Evolutionary conservation across 78 protist species (phyloP), one percentile per base, ranked within the genome.

Genomic region (Trichosphaerium sp.): DNA sequence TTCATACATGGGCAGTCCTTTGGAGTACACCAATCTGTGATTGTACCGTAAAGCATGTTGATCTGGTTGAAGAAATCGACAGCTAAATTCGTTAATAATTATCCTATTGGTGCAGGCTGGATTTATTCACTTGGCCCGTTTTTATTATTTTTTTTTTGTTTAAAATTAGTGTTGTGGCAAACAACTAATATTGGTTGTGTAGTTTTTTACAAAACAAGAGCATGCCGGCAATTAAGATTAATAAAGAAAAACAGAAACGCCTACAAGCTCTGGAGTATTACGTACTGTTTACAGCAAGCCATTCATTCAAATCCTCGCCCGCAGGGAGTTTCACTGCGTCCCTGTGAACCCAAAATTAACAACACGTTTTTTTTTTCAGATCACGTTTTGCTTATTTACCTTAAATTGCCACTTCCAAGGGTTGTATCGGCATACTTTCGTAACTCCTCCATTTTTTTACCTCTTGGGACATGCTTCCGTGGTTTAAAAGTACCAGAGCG

Each of bases 31-130:
- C 89, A 94, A 69, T 96, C 98, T 0, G 97, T 82, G 37, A 96
- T 82, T 8, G 88, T 84, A 10, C 97, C 97, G 71, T 89, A 96
- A n/a, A 96, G 75, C 69, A 96, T 35, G 71, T 90, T 91, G 63
- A 90, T 91, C 79, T 90, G 92, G 81, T 94, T 92, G 84, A 84
- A 96, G 80, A 96, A 96, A 70, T 96, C 99, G 25, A 91, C 84
- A n/a, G 94, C 93, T 88, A 61, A n/a, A n/a, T n/a, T n/a, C n/a
- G n/a, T n/a, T n/a, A n/a, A n/a, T n/a, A n/a, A n/a, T n/a, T n/a
- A n/a, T n/a, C n/a, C n/a, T n/a, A n/a, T n/a, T n/a, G n/a, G n/a
- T n/a, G n/a, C n/a, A n/a, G n/a, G n/a, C n/a, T n/a, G n/a, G n/a
- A n/a, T n/a, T n/a, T 8, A 18, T 28, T 21, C 61, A 14, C 29